Conservation (phyloP, 495 filamentous ascomycete genomes). For the Extremus antarcticus region DNA sequence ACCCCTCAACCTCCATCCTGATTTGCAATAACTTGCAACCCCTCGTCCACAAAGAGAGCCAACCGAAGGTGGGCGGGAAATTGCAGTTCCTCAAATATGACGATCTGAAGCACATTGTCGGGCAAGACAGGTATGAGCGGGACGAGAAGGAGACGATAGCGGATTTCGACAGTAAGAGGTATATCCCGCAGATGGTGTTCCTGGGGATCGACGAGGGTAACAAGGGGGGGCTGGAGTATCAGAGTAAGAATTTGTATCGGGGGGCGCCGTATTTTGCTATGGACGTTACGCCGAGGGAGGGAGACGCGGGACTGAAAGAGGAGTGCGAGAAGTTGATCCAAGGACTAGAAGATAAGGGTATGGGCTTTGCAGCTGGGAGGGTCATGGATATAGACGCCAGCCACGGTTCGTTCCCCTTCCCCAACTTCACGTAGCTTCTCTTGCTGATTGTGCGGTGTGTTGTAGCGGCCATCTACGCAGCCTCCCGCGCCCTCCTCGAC, state of each 20-base stretch:
- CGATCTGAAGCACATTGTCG: slow-evolving; percentile 59
- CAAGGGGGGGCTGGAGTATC: slow-evolving; percentile 37
- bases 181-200: slow-evolving; percentile 65
- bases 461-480: slow-evolving; percentile 79
- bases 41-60: slow-evolving; percentile 35
- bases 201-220: slow-evolving; percentile 68
- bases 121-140: slow-evolving; percentile 56
- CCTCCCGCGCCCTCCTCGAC: slow-evolving; percentile 77
- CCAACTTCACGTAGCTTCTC: too few relatives aligned
- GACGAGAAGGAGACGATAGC: slow-evolving; percentile 63
- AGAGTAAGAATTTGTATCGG: slow-evolving; percentile 46
- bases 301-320: slow-evolving; percentile 34
- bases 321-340: slow-evolving; percentile 40
- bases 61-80: slow-evolving; percentile 37
- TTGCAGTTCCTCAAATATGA: slow-evolving; percentile 53
- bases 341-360: slow-evolving; percentile 44
- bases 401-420: slow-evolving; percentile 42
- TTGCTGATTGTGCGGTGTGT: too few relatives aligned
- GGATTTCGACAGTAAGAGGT: slow-evolving; percentile 60
- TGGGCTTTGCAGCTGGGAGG: slow-evolving; percentile 49
- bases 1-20: slow-evolving; percentile 60
- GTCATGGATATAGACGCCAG: slow-evolving; percentile 44
- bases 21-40: slow-evolving; percentile 72
- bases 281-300: slow-evolving; percentile 68
- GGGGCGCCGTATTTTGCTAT: slow-evolving; percentile 81